These are phyloP conservation scores for Veloporphyrellus conicus DNA, from an alignment of 1,284 basidiomycete species.

Conservation along the genomic window DNA sequence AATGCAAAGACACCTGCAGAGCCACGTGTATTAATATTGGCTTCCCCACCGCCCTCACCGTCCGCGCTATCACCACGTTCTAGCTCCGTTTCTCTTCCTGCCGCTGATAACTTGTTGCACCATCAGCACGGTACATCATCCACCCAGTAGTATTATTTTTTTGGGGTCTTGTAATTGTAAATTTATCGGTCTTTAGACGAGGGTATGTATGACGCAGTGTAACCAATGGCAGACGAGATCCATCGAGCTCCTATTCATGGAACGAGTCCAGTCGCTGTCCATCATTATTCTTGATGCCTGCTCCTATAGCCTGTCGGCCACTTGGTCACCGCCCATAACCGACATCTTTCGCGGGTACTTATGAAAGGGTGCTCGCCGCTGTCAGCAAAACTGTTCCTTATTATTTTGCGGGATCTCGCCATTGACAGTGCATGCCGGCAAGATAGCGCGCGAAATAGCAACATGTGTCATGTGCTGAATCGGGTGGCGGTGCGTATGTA, in stretches of 20 bases:
- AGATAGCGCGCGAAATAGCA: too few relatives aligned
- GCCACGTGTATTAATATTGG: constrained; percentile 1
- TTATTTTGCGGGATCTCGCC: too few relatives aligned
- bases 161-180: background rate
- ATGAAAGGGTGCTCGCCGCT: too few relatives aligned
- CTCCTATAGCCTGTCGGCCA: too few relatives aligned
- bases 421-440: too few relatives aligned
- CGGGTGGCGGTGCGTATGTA: too few relatives aligned
- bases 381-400: too few relatives aligned
- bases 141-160: constrained; percentile 13
- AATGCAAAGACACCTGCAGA: constrained; percentile 15
- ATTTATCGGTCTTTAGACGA: background rate
- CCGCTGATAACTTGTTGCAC: constrained; percentile 5
- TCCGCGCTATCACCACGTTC: constrained; percentile 16
- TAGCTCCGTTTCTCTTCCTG: constrained; percentile 15
- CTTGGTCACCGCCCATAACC: too few relatives aligned
- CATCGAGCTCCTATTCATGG: constrained; percentile 6
- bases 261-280: too few relatives aligned
- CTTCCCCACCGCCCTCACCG: constrained; percentile 33
- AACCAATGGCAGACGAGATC: background rate
- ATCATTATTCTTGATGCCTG: too few relatives aligned
- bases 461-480: too few relatives aligned
- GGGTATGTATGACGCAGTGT: constrained; percentile 9
- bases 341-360: too few relatives aligned
- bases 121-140: constrained; percentile 15